Conservation (phyloP, 2,329 filamentous ascomycete species). For the Apiospora pterosperma region DNA sequence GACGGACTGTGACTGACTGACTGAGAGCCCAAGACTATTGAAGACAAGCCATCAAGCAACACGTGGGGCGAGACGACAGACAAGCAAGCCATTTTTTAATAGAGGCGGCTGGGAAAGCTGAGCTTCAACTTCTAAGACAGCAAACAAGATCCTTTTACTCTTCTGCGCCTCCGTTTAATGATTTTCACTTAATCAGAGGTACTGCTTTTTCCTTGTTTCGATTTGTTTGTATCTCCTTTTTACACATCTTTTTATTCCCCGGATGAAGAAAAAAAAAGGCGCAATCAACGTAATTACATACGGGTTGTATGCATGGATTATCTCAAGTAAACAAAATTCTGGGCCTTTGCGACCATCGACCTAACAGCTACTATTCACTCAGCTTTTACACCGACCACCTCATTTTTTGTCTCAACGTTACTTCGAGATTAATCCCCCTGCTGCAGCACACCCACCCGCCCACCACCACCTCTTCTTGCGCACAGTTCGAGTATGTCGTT, state of each 20-base stretch:
- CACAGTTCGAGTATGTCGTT: not conserved
- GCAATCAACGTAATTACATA: no score
- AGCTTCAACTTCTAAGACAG: not conserved
- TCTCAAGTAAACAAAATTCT: not conserved
- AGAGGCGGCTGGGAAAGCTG: conserved; percentile 2
- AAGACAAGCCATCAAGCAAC: not conserved
- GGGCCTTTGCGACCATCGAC: not conserved
- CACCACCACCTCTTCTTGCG: not conserved
- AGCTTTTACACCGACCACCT: not conserved
- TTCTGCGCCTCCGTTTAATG: not conserved
- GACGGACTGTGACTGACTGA: not conserved
- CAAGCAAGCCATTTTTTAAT: conserved; percentile 2
- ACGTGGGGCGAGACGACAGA: not conserved
- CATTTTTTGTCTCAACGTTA: conserved; percentile 2
- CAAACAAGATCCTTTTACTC: not conserved
- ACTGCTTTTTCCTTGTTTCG: not conserved
- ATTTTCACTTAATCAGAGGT: not conserved
- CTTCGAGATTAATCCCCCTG: not conserved
- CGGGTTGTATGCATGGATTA: not conserved
- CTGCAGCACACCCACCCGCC: not conserved
- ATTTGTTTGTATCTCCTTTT: not conserved
- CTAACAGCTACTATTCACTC: not conserved
- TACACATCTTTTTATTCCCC: not conserved
- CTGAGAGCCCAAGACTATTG: not conserved
- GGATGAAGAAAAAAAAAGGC: not conserved